phyloP scores from a whole-genome alignment of 2,329 filamentous ascomycete genomes.

The Paecilomyces formosus region DNA sequence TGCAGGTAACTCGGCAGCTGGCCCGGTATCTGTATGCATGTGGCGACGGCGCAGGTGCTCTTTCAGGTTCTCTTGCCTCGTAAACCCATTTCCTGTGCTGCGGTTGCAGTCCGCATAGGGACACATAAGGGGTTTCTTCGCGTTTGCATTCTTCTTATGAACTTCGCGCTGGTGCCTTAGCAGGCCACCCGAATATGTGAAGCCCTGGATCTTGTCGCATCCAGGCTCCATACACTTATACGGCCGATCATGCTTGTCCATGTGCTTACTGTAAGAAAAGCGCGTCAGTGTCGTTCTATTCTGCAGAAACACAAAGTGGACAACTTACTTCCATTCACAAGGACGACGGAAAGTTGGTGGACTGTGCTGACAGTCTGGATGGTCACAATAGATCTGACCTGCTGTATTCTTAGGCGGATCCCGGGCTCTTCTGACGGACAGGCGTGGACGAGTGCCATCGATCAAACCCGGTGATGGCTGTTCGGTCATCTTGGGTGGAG shows the following conservation, averaged over 20 bases:
- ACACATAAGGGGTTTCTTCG: constrained; percentile 80
- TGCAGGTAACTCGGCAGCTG: constrained; percentile 22
- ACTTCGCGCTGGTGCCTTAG: constrained; percentile 89
- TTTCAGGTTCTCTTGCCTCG: constrained; percentile 85
- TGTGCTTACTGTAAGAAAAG: constrained; percentile 66
- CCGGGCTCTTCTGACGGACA: constrained; percentile 35
- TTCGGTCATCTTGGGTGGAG: constrained; percentile 29
- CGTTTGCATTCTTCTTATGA: constrained; percentile 80
- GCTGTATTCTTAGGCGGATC: constrained; percentile 57
- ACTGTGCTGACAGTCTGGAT: constrained; percentile 60
- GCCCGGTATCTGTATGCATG: constrained; percentile 40
- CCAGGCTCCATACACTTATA: constrained; percentile 78
- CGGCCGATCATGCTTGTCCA: constrained; percentile 94
- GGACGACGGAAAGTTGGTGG: constrained; percentile 65
- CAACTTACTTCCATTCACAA: constrained; percentile 86
- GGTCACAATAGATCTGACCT: constrained; percentile 71
- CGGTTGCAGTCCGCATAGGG: constrained; percentile 83
- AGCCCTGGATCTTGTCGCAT: constrained; percentile 86
- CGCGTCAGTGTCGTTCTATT: not conserved
- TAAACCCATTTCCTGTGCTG: constrained; percentile 81
- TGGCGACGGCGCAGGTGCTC: constrained; percentile 92
- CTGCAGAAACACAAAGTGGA: constrained; percentile 13
- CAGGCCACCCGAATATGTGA: constrained; percentile 89
- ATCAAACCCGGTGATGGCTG: constrained; percentile 21
- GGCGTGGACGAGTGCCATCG: constrained; percentile 30